Evolutionary conservation across 2,329 filamentous ascomycete species (phyloP).

Genomic region (Domatiomyces globalis): DNA sequence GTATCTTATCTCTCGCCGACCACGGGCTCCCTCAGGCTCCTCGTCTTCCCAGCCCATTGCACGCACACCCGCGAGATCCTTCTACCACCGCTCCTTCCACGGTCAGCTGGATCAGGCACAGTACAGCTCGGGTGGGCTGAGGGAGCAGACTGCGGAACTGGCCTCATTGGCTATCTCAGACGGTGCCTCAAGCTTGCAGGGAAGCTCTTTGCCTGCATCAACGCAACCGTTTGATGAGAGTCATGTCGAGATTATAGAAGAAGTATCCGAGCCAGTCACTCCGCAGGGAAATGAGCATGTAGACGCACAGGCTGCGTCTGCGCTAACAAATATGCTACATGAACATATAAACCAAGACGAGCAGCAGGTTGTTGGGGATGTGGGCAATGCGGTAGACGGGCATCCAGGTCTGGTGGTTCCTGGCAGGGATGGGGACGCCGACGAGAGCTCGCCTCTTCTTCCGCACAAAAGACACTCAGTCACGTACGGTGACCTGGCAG

Average conservation of each 20-base stretch:
- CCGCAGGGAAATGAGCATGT: constrained; percentile 27
- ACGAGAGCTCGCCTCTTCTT: constrained; percentile 16
- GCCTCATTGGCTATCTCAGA: constrained; percentile 68
- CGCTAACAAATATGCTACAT: constrained; percentile 38
- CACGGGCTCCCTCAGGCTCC: constrained; percentile 10
- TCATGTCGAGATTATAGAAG: constrained; percentile 39
- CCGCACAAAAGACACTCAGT: constrained; percentile 10
- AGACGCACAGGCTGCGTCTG: constrained; percentile 29
- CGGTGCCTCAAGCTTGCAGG: constrained; percentile 7
- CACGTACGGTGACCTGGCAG: constrained; percentile 11
- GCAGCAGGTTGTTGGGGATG: constrained; percentile 14
- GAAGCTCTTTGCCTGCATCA: constrained; percentile 8
- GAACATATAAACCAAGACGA: constrained; percentile 23
- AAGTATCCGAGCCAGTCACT: constrained; percentile 46
- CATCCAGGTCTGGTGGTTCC: constrained; percentile 1
- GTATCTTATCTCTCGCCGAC: constrained; percentile 4
- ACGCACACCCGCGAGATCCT: constrained; percentile 31
- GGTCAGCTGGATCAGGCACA: constrained; percentile 46
- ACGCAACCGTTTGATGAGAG: constrained; percentile 11
- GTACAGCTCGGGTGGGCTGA: constrained; percentile 60
- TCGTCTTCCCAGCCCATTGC: constrained; percentile 13
- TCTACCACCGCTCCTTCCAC: constrained; percentile 33
- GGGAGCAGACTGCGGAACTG: constrained; percentile 75
- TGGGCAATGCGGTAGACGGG: constrained; percentile 4
- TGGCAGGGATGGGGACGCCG: constrained; percentile 12